Base-by-base conservation (phyloP, 192 early-diverging fungal species). In the Piromyces finnis region DNA sequence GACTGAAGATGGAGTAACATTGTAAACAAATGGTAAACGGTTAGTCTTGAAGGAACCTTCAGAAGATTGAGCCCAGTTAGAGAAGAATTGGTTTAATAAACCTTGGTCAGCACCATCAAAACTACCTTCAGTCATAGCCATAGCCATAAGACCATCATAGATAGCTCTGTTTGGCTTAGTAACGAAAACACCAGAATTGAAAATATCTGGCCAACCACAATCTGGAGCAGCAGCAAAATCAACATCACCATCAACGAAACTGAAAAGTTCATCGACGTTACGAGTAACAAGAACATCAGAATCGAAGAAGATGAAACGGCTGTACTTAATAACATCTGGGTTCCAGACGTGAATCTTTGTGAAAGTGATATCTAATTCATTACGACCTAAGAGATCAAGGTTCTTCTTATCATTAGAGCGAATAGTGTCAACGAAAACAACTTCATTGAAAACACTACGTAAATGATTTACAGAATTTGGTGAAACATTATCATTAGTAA, bases 161-260 rank as follows among this genome's bases (percentile, higher is more conserved):
- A 90, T 81, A 28, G 87, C 83, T 12, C 77, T 83, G 37, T 85
- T 84, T 29, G 95, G 93, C 77, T 86, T 84, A 16, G 87, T 86
- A 59, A 93, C 92, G 88, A 98, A 93, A 3, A 98, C 95, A 11
- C 96, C 97, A 77, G 97, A 97, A 84, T 98, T 98, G 87, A 98
- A 98, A 81, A 92, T 94, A 83, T 98, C 97, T 0, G 97, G 97
- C 97, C 97, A 98, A 1, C 96, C 96, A 29, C 93, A 93, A 79
- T 98, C 97, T 12, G 95, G 93, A 11, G 95, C 90, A 9, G 97
- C 95, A 5, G 94, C 93, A 85, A 97, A 92, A 22, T 28, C 51
- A 81, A 80, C 82, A 18, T 85, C 83, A 18, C 27, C 80, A 30
- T 85, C 80, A 29, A 89, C 30, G 77, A 80, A 86, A 6, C 59